A percentile compares a stretch with the other conserved stretches of the same genome.
Evolutionary conservation across 768 basidiomycete species (phyloP).

Genomic region (Termitomyces sp.): DNA sequence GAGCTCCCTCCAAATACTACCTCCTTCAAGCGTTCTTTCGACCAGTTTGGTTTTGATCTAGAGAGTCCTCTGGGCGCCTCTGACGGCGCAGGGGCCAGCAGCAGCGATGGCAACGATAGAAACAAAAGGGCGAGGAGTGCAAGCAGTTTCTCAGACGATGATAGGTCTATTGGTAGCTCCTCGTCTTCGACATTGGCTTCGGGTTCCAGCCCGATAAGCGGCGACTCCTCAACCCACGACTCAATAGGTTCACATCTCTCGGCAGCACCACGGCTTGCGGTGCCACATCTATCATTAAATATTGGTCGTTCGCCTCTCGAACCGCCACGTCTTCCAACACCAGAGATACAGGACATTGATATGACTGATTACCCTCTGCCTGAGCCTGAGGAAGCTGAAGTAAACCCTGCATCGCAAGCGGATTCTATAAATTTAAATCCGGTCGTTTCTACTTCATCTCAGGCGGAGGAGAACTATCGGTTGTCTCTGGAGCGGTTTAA

Average conservation of each 20-base stretch:
- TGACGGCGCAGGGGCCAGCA: constrained; percentile 24
- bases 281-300: constrained; percentile 17
- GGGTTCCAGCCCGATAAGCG: constrained; percentile 16
- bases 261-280: constrained; percentile 16
- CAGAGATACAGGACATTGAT: constrained; percentile 47
- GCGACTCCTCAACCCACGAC: constrained; percentile 6
- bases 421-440: constrained; percentile 1
- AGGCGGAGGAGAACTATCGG: constrained; percentile 35
- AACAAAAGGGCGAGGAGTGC: constrained; percentile 59
- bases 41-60: constrained; percentile 55
- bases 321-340: constrained; percentile 39
- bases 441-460: constrained; percentile 3
- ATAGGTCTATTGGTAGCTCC: constrained; percentile 30
- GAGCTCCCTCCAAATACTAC: constrained; percentile 46
- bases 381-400: constrained; percentile 11
- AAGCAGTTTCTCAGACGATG: constrained; percentile 39
- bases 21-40: constrained; percentile 60
- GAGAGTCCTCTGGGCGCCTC: constrained; percentile 35
- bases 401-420: constrained; percentile 3
- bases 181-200: constrained; percentile 32
- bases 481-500: constrained; percentile 49
- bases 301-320: constrained; percentile 15
- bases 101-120: constrained; percentile 41
- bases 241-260: constrained; percentile 4
- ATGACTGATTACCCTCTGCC: constrained; percentile 40